These are phyloP conservation scores for Taphrina flavorubra DNA, from an alignment of 1,139 yeast genomes.

Conservation along the genomic window DNA sequence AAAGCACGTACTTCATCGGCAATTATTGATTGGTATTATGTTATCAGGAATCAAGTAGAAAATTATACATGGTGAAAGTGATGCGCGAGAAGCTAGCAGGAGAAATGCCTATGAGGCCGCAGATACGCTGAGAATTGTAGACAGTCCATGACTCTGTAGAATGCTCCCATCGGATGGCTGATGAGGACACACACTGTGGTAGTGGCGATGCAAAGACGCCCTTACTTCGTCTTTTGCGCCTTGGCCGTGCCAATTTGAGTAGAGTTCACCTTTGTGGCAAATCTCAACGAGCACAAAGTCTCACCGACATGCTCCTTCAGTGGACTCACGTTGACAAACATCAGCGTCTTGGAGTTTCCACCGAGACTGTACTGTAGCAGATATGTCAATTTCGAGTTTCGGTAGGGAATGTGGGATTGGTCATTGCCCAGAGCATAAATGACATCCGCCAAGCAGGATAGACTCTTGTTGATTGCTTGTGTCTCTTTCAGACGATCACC, in stretches of 20 bases:
- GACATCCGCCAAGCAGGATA: slow-evolving; percentile 90
- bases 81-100: neutral
- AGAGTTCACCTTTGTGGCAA: slow-evolving; percentile 69
- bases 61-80: slow-evolving; percentile 3
- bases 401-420: slow-evolving; percentile 59
- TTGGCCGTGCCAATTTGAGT: slow-evolving; percentile 37
- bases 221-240: slow-evolving; percentile 32
- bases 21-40: neutral
- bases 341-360: slow-evolving; percentile 85
- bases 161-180: too few species aligned
- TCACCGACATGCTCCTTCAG: slow-evolving; percentile 67
- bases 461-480: slow-evolving; percentile 84
- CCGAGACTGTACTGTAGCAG: slow-evolving; percentile 81
- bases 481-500: slow-evolving; percentile 88
- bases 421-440: slow-evolving; percentile 68
- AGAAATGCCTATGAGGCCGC: too few species aligned
- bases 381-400: slow-evolving; percentile 73
- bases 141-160: too few species aligned
- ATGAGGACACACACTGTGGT: neutral
- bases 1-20: neutral
- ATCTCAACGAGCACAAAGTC: slow-evolving; percentile 80
- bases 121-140: too few species aligned
- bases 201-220: neutral
- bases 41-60: neutral
- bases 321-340: slow-evolving; percentile 92